Base-by-base conservation (phyloP, 805 yeast species). In the Saturnispora hagleri region DNA sequence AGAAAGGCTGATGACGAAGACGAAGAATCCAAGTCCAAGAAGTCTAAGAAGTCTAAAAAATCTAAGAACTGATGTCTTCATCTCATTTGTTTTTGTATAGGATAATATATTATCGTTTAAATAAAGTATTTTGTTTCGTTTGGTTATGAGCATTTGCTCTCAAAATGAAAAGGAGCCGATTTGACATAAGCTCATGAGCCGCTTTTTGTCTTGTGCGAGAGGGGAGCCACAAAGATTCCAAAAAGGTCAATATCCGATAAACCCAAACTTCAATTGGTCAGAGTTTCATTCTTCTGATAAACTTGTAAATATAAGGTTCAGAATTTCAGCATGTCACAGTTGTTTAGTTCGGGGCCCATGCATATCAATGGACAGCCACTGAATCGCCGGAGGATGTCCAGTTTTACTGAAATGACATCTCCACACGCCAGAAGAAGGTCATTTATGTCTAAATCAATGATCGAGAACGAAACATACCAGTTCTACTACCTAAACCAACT, bases 401-500 rank as follows among this genome's bases (percentile, higher is more conserved):
- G 69, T 1, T 64, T 68, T 44, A 53, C 59, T 10, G 67, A 75
- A 1, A 56, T 73, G 1, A 70, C 76, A 10, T 75, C 82, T 0
- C 82, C 82, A 1, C 73, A 77, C 71, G 75, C 76, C 31, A 69
- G 83, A 56, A 66, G 86, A 46, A 73, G 75, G 57, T 76, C 83
- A 4, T 80, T 80, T 56, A 65, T 82, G 24, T 79, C 85, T 0
- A 61, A 68, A n/a, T 61, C 77, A 15, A 81, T 82, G 86, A 66
- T 81, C 33, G 71, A 74, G 31, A 71, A 74, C 60, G 88, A 82
- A 58, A 72, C 73, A 49, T 75, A 73, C 53, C 71, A 77, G 28
- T 75, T 79, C 3, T 81, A 81, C 55, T 82, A 81, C 58, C 51
- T 67, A 2, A 56, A 59, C 6, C 73, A 70, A 17, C 41, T 41